Base-by-base conservation (phyloP, 2,329 filamentous ascomycete genomes). In the Paecilomyces variotii region DNA sequence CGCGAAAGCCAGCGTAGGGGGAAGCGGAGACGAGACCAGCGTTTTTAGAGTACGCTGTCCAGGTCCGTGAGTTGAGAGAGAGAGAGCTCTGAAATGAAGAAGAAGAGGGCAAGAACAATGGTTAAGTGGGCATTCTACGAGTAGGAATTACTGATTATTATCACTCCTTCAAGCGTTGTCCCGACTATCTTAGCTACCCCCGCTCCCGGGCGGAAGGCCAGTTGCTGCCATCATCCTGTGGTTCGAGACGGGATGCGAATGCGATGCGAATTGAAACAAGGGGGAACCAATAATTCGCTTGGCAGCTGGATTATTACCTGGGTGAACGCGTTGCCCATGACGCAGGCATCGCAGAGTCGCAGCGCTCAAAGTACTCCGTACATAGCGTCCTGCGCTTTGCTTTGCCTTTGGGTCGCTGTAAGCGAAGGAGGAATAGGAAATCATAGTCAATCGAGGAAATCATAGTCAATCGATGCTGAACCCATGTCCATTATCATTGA, bases 1-100 rank as follows among this genome's bases (percentile, higher is more conserved):
- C 50, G 50, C 25, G 12, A 28, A n/a, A 55, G 52, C 59, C 58
- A 57, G 56, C 57, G 60, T 51, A 57, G 54, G 53, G 19, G 19
- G 49, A 30, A 10, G 19, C 45, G 35, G 57, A 50, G 53, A 27
- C 11, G 32, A 54, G 53, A 30, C 49, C 19, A 52, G 49, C 49
- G 50, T 26, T 26, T 52, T 19, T 19, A 19, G 19, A 19, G 19
- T 19, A 19, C 19, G 19, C 19, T 19, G 19, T 19, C 19, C 19
- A 19, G 19, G 19, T 19, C 19, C 19, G 19, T 19, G 19, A 1
- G n/a, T 4, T 4, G 35, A n/a, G 39, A 19, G 5, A n/a, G n/a
- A 39, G 35, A 39, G n/a, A 19, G 19, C 19, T 19, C 1, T 19
- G n/a, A 19, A 19, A 39, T 4, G n/a, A 39, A 39, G n/a, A 39